phyloP scores from a whole-genome alignment of 2,329 filamentous ascomycete species.

The Trichoderma sp. region DNA sequence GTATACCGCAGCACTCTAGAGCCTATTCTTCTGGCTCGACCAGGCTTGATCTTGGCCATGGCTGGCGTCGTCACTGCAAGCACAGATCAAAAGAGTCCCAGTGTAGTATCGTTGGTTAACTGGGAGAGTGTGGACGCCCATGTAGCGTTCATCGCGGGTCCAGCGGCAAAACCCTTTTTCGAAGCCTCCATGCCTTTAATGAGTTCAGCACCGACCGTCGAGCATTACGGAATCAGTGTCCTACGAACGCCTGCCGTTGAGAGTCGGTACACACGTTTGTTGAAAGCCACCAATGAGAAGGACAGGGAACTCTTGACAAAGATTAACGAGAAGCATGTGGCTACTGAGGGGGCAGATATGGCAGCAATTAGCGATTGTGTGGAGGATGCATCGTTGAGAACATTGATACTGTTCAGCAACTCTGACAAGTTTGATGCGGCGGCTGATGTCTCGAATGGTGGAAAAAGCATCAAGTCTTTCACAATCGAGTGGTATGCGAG shows the following conservation, averaged over 20 bases:
- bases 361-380: neutral
- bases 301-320: neutral
- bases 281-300: neutral
- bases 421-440: neutral
- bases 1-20: neutral
- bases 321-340: neutral
- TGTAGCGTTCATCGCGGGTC: neutral
- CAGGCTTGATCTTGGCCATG: neutral
- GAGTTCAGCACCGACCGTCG: neutral
- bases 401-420: neutral
- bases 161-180: neutral
- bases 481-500: neutral
- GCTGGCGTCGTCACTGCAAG: neutral
- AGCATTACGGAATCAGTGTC: neutral
- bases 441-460: neutral
- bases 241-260: neutral
- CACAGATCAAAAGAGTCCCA: neutral
- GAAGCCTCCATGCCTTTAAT: neutral
- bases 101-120: neutral
- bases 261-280: neutral
- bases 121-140: neutral
- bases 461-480: neutral
- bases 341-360: neutral
- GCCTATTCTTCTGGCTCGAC: neutral
- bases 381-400: neutral